These are phyloP conservation scores for Saturnispora sekii DNA, from an alignment of 805 yeast genomes.

Conservation along the genomic window DNA sequence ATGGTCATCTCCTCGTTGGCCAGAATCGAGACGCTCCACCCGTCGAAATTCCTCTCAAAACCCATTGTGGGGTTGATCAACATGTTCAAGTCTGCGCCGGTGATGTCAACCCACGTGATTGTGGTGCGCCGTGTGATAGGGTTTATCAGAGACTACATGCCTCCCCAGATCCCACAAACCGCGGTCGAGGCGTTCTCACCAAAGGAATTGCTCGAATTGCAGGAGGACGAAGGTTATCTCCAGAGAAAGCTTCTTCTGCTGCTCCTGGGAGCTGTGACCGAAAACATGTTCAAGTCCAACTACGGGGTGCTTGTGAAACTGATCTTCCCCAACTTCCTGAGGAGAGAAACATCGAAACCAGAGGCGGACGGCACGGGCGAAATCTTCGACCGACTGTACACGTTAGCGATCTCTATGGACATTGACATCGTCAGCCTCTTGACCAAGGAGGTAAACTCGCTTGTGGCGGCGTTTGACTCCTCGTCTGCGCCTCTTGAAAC, in stretches of 20 bases:
- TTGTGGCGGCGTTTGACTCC: slow-evolving; percentile 33
- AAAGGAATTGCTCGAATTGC: slow-evolving; percentile 29
- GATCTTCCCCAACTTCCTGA: not conserved
- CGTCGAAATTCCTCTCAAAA: slow-evolving; percentile 71
- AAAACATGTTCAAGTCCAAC: not conserved
- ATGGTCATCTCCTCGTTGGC: slow-evolving; percentile 48
- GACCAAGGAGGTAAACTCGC: slow-evolving; percentile 25
- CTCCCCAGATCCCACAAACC: slow-evolving; percentile 34
- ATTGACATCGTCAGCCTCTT: slow-evolving; percentile 41
- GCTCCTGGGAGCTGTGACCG: slow-evolving; percentile 21
- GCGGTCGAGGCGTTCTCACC: slow-evolving; percentile 20
- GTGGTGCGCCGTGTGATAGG: slow-evolving; percentile 54
- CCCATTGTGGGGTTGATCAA: slow-evolving; percentile 50
- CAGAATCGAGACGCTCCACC: slow-evolving; percentile 58
- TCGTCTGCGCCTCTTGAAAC: slow-evolving; percentile 19
- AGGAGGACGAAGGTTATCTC: slow-evolving; percentile 48
- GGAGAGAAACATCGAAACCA: not conserved
- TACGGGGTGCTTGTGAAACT: slow-evolving; percentile 1
- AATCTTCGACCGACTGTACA: slow-evolving; percentile 18
- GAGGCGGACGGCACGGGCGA: not conserved
- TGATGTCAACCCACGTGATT: slow-evolving; percentile 20
- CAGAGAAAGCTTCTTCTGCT: slow-evolving; percentile 60
- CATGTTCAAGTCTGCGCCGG: slow-evolving; percentile 35
- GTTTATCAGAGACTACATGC: slow-evolving; percentile 49
- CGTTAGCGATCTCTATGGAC: slow-evolving; percentile 57